Base-by-base conservation (phyloP, 1,284 basidiomycete species). In the Sanguinoderma infundibulare region DNA sequence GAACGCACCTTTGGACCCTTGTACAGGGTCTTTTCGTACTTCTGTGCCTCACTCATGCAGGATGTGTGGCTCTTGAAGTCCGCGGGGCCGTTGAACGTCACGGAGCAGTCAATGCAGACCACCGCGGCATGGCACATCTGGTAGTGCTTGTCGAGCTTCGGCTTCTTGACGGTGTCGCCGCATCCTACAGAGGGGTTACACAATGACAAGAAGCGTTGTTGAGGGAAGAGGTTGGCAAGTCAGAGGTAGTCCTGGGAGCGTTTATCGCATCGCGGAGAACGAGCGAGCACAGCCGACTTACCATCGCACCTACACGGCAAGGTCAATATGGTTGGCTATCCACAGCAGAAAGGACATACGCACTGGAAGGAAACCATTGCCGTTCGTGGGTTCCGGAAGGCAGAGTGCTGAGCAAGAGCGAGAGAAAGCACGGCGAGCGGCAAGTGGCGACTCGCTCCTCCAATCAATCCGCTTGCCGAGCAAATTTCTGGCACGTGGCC, bases 41-140 rank as follows among this genome's bases (percentile, higher is more conserved):
- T 96, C 74, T 97, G 92, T 4, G 92, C 95, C 77, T 97, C 95
- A 57, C 84, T 87, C 53, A 97, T 89, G 74, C 95, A 97, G 26
- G 85, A 82, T 14, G 92, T 96, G 73, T 97, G 95, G 2, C 75
- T 78, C 75, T 93, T 94, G 82, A 89, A 96, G 62, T 95, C 87
- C 8, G 83, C 82, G 2, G 89, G 89, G 12, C 83, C 83, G 50
- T 84, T 78, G 77, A 96, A 96, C 0, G 91, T 92, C 55, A 82
- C 90, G 24, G 87, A 90, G 76, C 94, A 96, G 73, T 96, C 94
- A 61, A 96, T 88, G 74, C 94, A 96, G 67, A 92, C 94, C 71
- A 95, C 94, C 5, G 88, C 83, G 1, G 86, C 73, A 68, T 89
- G 75, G 71, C 90, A 92, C 55, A 80, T 76, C 28, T 71, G 70